phyloP scores from a whole-genome alignment of 1,139 yeast genomes.

The Barnettozyma hawaiiensis region DNA sequence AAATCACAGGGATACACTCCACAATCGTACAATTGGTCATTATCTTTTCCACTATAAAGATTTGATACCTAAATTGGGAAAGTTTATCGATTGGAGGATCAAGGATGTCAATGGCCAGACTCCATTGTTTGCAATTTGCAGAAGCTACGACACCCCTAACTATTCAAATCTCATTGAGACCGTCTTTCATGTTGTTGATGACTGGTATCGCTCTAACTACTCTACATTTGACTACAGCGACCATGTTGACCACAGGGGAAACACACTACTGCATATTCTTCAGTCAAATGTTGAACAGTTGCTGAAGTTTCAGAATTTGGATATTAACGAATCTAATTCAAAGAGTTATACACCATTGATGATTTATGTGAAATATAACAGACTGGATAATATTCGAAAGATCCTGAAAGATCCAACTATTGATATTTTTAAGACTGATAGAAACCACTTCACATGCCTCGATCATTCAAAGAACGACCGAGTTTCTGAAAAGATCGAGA shows the following conservation, averaged over 20 bases:
- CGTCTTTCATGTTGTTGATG: slow-evolving; percentile 42
- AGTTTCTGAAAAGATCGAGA: slow-evolving; percentile 43
- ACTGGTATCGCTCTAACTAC: slow-evolving; percentile 34
- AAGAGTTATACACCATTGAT: slow-evolving; percentile 65
- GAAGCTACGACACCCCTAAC: slow-evolving; percentile 75
- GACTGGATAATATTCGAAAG: slow-evolving; percentile 50
- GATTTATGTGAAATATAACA: slow-evolving; percentile 63
- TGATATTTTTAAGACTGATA: slow-evolving; percentile 41
- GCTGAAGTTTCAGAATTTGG: slow-evolving; percentile 35
- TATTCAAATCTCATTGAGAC: slow-evolving; percentile 46
- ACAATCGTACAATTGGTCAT: slow-evolving; percentile 64
- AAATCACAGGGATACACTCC: slow-evolving; percentile 41
- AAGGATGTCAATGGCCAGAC: slow-evolving; percentile 69
- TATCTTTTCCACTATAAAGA: slow-evolving; percentile 57
- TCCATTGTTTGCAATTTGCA: slow-evolving; percentile 67
- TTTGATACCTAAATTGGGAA: slow-evolving; percentile 51
- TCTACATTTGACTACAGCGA: slow-evolving; percentile 39
- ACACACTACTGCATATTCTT: slow-evolving; percentile 70
- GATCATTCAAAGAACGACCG: slow-evolving; percentile 47
- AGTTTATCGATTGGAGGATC: slow-evolving; percentile 61
- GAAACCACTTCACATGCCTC: slow-evolving; percentile 38
- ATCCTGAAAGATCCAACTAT: slow-evolving; percentile 38
- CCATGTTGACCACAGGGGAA: slow-evolving; percentile 71
- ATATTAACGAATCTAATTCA: slow-evolving; percentile 59
- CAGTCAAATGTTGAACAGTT: slow-evolving; percentile 41